Percentiles rank a stretch among this genome's conserved stretches.
Evolutionary conservation across 495 filamentous ascomycete genomes (phyloP).

Genomic region (Aspergillus campestris): DNA sequence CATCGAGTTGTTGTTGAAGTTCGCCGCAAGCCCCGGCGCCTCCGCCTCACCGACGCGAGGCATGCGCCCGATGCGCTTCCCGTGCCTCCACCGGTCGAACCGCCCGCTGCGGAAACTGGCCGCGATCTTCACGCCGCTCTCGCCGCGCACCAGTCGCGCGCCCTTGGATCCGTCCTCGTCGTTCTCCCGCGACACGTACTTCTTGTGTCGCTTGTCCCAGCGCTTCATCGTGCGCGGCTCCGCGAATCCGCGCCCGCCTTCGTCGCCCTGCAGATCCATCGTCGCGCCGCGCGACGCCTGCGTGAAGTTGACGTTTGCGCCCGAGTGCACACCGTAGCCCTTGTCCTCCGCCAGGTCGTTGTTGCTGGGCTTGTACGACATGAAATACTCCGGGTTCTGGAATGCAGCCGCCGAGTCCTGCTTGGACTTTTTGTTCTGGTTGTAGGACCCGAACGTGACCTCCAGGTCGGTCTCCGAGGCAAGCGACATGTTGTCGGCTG

Average conservation of each 20-base stretch:
- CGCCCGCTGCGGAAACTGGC: conserved; percentile 87
- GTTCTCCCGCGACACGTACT: conserved; percentile 84
- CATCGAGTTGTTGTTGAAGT: conserved; percentile 16
- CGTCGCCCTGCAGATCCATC: conserved; percentile 86
- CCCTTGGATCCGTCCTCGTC: conserved; percentile 91
- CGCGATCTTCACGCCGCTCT: conserved; percentile 92
- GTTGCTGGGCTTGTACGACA: conserved; percentile 80
- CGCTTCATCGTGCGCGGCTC: conserved; percentile 67
- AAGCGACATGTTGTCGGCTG: conserved; percentile 52
- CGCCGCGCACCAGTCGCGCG: conserved; percentile 74
- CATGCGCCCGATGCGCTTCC: conserved; percentile 67
- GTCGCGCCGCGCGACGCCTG: conserved; percentile 70
- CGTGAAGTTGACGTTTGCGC: conserved; percentile 66
- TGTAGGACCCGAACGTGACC: conserved; percentile 65
- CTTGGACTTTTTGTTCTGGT: conserved; percentile 26
- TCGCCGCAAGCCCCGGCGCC: conserved; percentile 30
- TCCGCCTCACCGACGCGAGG: conserved; percentile 80
- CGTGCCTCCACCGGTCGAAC: conserved; percentile 84
- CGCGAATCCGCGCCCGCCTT: conserved; percentile 66
- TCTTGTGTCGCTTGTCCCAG: conserved; percentile 95
- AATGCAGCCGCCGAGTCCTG: conserved; percentile 40
- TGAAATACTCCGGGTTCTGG: conserved; percentile 84
- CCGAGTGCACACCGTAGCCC: conserved; percentile 86
- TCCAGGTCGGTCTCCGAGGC: conserved; percentile 73
- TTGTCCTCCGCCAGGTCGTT: conserved; percentile 75